Conservation (phyloP, 495 filamentous ascomycete genomes). For the Cairneyella variabilis region DNA sequence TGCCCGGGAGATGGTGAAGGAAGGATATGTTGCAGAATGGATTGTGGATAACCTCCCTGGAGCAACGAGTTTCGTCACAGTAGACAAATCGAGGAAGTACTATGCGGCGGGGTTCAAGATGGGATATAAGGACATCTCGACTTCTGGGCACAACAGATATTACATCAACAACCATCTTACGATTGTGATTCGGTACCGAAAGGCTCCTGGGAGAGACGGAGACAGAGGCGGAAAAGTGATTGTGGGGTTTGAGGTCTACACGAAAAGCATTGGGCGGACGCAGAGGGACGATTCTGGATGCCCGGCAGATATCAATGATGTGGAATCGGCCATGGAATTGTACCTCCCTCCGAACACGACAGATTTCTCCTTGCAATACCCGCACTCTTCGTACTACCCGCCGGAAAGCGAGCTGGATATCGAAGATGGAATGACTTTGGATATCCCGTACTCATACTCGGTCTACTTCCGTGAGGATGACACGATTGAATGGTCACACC, state of each 20-base stretch:
- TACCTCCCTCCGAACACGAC: constrained; percentile 56
- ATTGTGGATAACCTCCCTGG: constrained; percentile 94
- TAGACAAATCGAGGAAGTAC: constrained; percentile 84
- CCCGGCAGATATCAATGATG: constrained; percentile 59
- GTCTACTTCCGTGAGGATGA: constrained; percentile 89
- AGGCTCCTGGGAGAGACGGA: constrained; percentile 64
- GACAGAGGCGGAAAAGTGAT: constrained; percentile 75
- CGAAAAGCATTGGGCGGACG: constrained; percentile 71
- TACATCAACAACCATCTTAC: constrained; percentile 92
- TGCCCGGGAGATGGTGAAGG: constrained; percentile 69
- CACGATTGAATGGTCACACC: constrained; percentile 75
- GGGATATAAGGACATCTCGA: constrained; percentile 68
- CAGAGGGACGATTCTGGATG: constrained; percentile 59
- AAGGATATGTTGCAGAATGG: constrained; percentile 92
- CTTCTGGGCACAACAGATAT: constrained; percentile 55
- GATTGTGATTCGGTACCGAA: constrained; percentile 79
- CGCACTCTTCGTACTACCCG: constrained; percentile 54
- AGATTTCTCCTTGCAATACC: constrained; percentile 51
- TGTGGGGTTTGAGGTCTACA: constrained; percentile 89
- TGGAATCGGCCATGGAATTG: constrained; percentile 62
- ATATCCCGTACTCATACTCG: constrained; percentile 86
- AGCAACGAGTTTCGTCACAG: constrained; percentile 88
- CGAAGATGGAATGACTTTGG: constrained; percentile 66
- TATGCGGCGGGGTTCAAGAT: constrained; percentile 96
- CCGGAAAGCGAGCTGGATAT: constrained; percentile 41